Evolutionary conservation across 352 stramenopile genomes (phyloP), one percentile per base, ranked within the genome.

Genomic region (Globisporangium rhizosaccharum): DNA sequence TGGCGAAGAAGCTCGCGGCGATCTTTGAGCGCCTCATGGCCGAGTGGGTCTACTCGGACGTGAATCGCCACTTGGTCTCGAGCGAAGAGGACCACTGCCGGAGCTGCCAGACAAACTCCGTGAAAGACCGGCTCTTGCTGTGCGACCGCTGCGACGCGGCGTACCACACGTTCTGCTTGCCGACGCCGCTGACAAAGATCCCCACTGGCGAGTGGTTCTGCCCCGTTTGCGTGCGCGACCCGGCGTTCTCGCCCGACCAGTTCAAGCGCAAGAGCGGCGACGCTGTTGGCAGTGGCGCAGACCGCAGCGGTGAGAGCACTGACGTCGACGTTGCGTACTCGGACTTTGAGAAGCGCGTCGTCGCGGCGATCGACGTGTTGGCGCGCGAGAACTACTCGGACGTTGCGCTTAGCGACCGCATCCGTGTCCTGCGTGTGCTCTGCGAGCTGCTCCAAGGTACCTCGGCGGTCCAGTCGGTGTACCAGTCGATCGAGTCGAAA

Each of bases 61-160:
- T 73, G 15, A 82, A 73, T 46, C 71, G 74, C 26, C 67, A 72
- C 7, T 67, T 87, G 53, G 70, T 90, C 41, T 80, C 79, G 37
- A 74, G 65, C 20, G 82, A 91, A 64, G 85, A 92, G 70, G 83
- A 94, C 52, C 75, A 82, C 48, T 94, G 85, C 51, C 82, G 85
- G 12, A 77, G 74, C 53, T 94, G 85, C 54, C 76, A 82, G 51
- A 88, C 76, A 2, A 82, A 90, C 48, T 68, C 88, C 28, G 76
- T 87, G 11, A 88, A 83, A 50, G 76, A 79, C 41, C 72, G 69
- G 0, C 54, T 94, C 33, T 61, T 94, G 30, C 46, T 92, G 18
- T 94, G 85, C 33, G 83, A 94, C 68, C 75, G 85, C 17, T 94
- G 85, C 45, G 85, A 94, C 71, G 83, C 84, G 15, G 73, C 85